phyloP scores from a whole-genome alignment of 2,329 filamentous ascomycete species.

The Nemania serpens region DNA sequence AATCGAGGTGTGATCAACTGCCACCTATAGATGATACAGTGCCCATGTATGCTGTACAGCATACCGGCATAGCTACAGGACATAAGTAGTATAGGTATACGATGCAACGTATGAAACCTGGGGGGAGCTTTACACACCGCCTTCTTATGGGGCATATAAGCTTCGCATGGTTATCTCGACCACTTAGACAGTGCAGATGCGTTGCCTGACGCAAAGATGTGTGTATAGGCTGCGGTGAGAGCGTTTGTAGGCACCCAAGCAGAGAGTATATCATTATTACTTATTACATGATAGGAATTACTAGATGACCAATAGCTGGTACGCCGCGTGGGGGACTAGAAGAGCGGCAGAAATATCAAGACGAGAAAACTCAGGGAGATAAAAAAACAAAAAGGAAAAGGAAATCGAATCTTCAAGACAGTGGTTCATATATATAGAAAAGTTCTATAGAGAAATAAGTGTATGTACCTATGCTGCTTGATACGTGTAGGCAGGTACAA shows the following conservation, averaged over 20 bases:
- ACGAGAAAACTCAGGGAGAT: background rate
- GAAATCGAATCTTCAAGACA: background rate
- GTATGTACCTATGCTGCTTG: too few relatives aligned
- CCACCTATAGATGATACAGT: background rate
- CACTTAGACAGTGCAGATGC: constrained; percentile 12
- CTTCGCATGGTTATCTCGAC: constrained; percentile 3
- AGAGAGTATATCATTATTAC: background rate
- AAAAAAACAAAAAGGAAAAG: background rate
- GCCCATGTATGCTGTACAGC: background rate
- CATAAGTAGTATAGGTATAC: background rate
- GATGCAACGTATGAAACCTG: constrained; percentile 2
- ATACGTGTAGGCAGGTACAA: background rate
- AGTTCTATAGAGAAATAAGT: background rate
- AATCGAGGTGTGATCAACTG: background rate
- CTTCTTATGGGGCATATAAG: constrained; percentile 10
- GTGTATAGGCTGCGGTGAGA: constrained; percentile 23
- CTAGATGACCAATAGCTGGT: background rate
- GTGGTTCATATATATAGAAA: background rate
- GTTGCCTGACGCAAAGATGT: background rate
- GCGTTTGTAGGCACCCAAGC: background rate
- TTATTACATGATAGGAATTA: background rate
- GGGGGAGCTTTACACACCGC: constrained; percentile 9
- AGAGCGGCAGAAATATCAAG: background rate
- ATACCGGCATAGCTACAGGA: background rate
- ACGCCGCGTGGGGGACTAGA: background rate